Evolutionary conservation across 345 rosid genomes (phyloP).

Genomic region (Erodium maritimum): DNA sequence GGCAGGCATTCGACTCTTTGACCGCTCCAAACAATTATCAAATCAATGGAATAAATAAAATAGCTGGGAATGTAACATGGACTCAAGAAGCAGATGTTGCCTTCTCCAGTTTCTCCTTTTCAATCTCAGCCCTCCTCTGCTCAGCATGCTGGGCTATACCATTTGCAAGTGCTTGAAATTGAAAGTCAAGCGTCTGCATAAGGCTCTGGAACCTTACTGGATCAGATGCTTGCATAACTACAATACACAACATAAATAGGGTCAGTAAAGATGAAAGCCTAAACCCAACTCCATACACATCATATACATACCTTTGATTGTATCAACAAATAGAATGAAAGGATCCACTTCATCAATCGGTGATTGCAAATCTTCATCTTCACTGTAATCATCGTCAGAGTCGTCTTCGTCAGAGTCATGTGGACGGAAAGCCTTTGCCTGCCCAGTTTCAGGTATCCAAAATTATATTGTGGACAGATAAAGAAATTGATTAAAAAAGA

Average conservation of each 20-base stretch:
- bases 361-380: constrained; percentile 87
- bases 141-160: constrained; percentile 93
- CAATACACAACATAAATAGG: neutral
- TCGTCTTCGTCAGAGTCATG: constrained; percentile 60
- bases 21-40: neutral
- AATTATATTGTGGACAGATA: too few relatives aligned
- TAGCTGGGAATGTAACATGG: too few relatives aligned
- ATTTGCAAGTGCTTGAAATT: constrained; percentile 77
- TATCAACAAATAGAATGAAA: constrained; percentile 79
- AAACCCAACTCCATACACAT: too few relatives aligned
- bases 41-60: neutral
- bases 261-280: too few relatives aligned
- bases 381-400: constrained; percentile 85
- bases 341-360: constrained; percentile 98
- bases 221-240: constrained; percentile 70
- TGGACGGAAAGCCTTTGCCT: constrained; percentile 70
- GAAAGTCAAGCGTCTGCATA: constrained; percentile 68
- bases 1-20: neutral
- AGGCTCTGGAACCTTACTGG: constrained; percentile 76
- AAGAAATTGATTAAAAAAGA: too few relatives aligned
- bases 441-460: neutral
- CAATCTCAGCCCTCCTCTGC: constrained; percentile 77
- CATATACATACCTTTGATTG: constrained; percentile 51
- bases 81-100: constrained; percentile 28
- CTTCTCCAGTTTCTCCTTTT: constrained; percentile 78